Evolutionary conservation across 225 moss, liverwort and hornwort genomes (phyloP).

Genomic region (Antitrichia curtipendula): DNA sequence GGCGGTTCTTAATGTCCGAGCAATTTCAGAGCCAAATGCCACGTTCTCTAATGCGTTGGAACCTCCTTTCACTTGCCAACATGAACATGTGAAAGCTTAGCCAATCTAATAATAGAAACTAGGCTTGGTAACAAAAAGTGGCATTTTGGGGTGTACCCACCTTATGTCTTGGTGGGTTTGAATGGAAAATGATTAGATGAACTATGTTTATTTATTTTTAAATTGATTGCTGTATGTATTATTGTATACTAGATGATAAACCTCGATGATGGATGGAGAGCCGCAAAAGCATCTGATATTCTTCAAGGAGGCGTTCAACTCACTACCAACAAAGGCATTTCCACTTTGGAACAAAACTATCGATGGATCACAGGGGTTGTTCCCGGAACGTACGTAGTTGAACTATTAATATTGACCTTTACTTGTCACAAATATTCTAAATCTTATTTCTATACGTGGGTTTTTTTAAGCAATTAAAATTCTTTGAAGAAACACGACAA

Average conservation of each 20-base stretch:
- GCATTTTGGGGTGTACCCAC: no score
- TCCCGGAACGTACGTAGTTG: conserved; percentile 53
- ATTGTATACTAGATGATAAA: neutral
- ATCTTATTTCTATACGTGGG: neutral
- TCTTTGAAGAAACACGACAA: neutral
- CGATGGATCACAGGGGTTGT: conserved; percentile 68
- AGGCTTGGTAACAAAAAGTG: no score
- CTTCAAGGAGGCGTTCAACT: conserved; percentile 32
- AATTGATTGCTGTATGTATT: neutral
- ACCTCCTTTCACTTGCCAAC: no score
- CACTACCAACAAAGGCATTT: neutral
- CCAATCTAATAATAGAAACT: no score
- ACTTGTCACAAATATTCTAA: no score
- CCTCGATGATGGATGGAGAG: conserved; percentile 59
- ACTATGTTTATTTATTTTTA: neutral
- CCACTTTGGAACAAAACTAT: neutral
- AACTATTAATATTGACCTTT: neutral
- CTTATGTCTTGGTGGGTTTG: neutral
- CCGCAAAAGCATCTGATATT: conserved; percentile 23
- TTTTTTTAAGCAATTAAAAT: neutral
- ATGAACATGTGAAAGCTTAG: no score
- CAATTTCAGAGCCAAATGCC: no score
- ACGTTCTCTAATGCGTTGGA: no score
- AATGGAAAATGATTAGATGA: neutral
- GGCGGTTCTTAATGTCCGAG: no score